Evolutionary conservation across 805 yeast genomes (phyloP).

Genomic region (Phaffomyces thermotolerans): DNA sequence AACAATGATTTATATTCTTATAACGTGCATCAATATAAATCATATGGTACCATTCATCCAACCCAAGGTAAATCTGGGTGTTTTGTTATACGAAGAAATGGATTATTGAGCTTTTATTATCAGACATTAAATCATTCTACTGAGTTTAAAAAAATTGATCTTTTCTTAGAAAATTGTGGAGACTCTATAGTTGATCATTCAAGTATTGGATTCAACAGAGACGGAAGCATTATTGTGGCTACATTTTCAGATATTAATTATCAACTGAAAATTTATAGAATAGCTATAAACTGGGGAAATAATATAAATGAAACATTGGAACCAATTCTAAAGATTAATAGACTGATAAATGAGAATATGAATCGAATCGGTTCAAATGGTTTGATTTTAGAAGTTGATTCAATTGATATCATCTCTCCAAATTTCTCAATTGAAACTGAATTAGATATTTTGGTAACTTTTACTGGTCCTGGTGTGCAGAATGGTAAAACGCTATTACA

Average conservation of each 20-base stretch:
- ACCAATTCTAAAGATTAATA: constrained; percentile 34
- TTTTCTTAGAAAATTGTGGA: constrained; percentile 25
- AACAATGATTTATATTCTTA: constrained; percentile 37
- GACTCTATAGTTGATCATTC: constrained; percentile 28
- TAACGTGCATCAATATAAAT: constrained; percentile 50
- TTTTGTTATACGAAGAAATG: constrained; percentile 56
- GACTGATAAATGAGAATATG: constrained; percentile 24
- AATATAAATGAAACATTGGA: constrained; percentile 31
- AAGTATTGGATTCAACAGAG: constrained; percentile 48
- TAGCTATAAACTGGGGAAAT: constrained; percentile 49
- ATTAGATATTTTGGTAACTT: constrained; percentile 40
- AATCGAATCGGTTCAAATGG: constrained; percentile 22
- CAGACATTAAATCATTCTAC: constrained; percentile 53
- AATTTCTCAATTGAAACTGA: constrained; percentile 33
- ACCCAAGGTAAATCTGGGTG: constrained; percentile 62
- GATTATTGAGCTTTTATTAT: constrained; percentile 50
- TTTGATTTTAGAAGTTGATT: constrained; percentile 23
- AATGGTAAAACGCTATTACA: constrained; percentile 16
- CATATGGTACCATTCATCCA: constrained; percentile 64
- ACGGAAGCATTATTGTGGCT: constrained; percentile 33
- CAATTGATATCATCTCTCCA: constrained; percentile 41
- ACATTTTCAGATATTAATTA: constrained; percentile 32
- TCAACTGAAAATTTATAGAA: constrained; percentile 33
- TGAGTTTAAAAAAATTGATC: constrained; percentile 40
- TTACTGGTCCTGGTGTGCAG: constrained; percentile 21